Conservation (phyloP, 1,284 basidiomycete species). For the Meira nashicola region DNA sequence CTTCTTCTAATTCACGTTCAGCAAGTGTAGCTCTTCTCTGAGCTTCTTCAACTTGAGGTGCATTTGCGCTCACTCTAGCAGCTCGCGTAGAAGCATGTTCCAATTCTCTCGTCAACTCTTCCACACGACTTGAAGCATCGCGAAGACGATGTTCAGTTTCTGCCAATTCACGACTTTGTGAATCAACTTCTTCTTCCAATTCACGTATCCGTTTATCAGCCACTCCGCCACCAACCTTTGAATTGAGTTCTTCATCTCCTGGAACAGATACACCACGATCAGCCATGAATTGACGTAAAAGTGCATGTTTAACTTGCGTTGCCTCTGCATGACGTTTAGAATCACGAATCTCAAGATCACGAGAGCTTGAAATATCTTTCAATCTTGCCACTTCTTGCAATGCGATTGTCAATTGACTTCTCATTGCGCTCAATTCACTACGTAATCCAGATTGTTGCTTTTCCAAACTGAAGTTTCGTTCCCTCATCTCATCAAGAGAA, state of each 20-base stretch:
- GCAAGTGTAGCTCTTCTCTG: slow-evolving; percentile 58
- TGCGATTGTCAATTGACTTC: slow-evolving; percentile 69
- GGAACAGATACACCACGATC: slow-evolving; percentile 61
- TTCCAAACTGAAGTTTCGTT: slow-evolving; percentile 65
- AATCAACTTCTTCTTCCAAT: slow-evolving; percentile 48
- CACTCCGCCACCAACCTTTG: slow-evolving; percentile 26
- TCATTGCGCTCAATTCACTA: slow-evolving; percentile 72
- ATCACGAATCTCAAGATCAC: slow-evolving; percentile 66
- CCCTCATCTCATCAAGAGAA: slow-evolving; percentile 65
- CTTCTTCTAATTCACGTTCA: slow-evolving; percentile 48
- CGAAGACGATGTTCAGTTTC: slow-evolving; percentile 46
- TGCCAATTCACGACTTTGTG: slow-evolving; percentile 31
- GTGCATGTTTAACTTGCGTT: slow-evolving; percentile 68
- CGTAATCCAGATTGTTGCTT: slow-evolving; percentile 67
- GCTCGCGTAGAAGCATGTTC: slow-evolving; percentile 54
- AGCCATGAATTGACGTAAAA: slow-evolving; percentile 78
- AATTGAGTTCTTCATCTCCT: slow-evolving; percentile 45
- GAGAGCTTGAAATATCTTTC: slow-evolving; percentile 53
- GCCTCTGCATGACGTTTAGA: slow-evolving; percentile 68
- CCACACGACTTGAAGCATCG: slow-evolving; percentile 41
- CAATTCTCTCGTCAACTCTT: slow-evolving; percentile 41
- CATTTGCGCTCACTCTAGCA: slow-evolving; percentile 32
- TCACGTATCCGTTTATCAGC: slow-evolving; percentile 41
- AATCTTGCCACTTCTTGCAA: slow-evolving; percentile 69
- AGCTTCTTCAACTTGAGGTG: slow-evolving; percentile 62